phyloP scores from a whole-genome alignment of 2,329 filamentous ascomycete genomes.

The Xylaria polymorpha region DNA sequence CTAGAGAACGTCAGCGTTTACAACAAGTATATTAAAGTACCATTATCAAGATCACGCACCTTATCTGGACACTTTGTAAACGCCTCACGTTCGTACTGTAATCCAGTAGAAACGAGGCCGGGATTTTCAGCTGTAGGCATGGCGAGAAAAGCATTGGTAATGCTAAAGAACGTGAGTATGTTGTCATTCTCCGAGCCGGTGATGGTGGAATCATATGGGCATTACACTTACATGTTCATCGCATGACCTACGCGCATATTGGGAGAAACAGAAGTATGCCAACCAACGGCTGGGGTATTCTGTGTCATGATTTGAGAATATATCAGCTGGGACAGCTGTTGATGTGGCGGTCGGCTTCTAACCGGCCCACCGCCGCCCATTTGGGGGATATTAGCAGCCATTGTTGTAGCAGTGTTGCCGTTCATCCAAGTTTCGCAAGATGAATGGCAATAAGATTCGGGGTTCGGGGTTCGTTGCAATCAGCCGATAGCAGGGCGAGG shows the following conservation, averaged over 20 bases:
- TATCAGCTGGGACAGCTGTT: constrained; percentile 56
- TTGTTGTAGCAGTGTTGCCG: constrained; percentile 56
- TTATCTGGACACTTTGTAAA: constrained; percentile 61
- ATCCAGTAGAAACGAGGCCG: constrained; percentile 56
- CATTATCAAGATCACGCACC: constrained; percentile 52
- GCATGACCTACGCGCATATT: constrained; percentile 51
- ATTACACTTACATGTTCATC: constrained; percentile 52
- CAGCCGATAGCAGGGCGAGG: neutral
- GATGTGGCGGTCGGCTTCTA: constrained; percentile 52
- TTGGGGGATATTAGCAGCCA: constrained; percentile 71
- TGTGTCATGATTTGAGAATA: constrained; percentile 51
- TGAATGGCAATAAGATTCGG: neutral
- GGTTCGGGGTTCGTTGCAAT: neutral
- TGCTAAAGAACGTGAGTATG: constrained; percentile 51
- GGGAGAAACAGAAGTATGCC: constrained; percentile 50
- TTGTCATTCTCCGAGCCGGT: neutral
- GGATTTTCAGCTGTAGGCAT: constrained; percentile 55
- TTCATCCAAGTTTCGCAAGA: constrained; percentile 35
- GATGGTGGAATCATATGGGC: neutral
- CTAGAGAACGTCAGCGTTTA: constrained; percentile 49
- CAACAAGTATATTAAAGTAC: neutral
- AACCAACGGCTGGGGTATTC: constrained; percentile 43
- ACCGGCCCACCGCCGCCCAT: constrained; percentile 63
- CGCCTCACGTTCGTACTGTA: constrained; percentile 61
- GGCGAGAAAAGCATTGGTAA: constrained; percentile 63